Evolutionary conservation across 768 basidiomycete genomes (phyloP), one percentile per base, ranked within the genome.

Genomic region (Termitomyces sp.): DNA sequence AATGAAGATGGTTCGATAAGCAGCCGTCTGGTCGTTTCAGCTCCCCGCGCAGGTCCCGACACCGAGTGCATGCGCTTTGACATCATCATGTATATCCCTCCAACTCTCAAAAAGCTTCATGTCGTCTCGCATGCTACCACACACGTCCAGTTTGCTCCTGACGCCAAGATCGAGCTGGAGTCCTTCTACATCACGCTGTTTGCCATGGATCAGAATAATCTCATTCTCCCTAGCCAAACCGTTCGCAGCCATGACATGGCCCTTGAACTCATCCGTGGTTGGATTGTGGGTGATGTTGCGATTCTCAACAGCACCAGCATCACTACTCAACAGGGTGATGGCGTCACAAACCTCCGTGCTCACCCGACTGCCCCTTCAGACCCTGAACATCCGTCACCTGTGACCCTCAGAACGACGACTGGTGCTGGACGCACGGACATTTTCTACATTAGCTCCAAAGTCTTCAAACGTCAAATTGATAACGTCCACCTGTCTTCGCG

Each of bases 241-340:
- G 60, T 86, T 47, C 73, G 67, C 23, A 73, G 81, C 5, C 67
- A 74, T 35, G 59, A 69, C 14, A 60, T 78, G 58, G 57, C 65
- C n/a, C 68, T 83, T 31, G 80, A 83, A 62, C 69, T 82, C 4
- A 76, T 67, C 61, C 70, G 78, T 41, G 85, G 83, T 23, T 86
- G 81, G 78, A 77, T 86, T 48, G 82, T 83, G n/a, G 84, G 85
- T 25, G 81, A 82, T 51, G 76, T 77, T 41, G 67, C 78, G n/a
- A 69, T 82, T 60, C 71, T 74, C 19, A 69, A 77, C 31, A 66
- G 66, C 54, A 74, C 78, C 3, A 61, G 65, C 19, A 68, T 85
- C 59, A 69, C 63, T 14, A 83, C 81, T 1, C 80, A 82, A 70
- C 74, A 76, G 25, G 81, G 82, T 16, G 74, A 78, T 59, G 82